A percentile compares a stretch with the other conserved stretches of the same genome.
Evolutionary conservation across 768 basidiomycete species (phyloP).

Genomic region (Tulasnella sp.): DNA sequence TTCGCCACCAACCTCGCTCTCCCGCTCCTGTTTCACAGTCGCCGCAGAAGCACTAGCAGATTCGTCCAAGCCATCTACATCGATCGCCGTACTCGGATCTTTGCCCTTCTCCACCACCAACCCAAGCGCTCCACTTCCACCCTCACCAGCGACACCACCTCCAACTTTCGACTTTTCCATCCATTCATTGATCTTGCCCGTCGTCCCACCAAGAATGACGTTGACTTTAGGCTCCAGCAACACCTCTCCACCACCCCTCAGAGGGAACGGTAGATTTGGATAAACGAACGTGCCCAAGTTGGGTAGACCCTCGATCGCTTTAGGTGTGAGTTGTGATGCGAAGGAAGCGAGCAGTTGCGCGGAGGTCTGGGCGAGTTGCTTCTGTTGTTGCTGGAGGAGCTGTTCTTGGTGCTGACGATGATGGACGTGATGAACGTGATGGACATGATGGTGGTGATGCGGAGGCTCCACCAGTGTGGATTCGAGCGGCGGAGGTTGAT

Average conservation of each 20-base stretch:
- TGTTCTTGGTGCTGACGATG: constrained; percentile 8
- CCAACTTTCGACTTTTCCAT: neutral
- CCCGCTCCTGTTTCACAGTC: too few relatives aligned
- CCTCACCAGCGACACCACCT: neutral
- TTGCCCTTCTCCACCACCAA: neutral
- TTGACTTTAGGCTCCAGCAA: constrained; percentile 7
- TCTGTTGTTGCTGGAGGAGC: neutral
- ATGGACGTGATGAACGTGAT: constrained; percentile 3
- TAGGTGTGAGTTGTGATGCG: neutral
- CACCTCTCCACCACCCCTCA: constrained; percentile 3
- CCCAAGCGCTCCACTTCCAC: neutral
- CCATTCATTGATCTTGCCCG: neutral
- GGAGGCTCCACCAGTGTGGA: too few relatives aligned
- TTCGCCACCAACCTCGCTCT: too few relatives aligned
- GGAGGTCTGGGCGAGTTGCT: constrained; percentile 7
- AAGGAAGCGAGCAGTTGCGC: constrained; percentile 4
- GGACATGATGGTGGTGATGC: constrained; percentile 7
- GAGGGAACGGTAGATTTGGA: constrained; percentile 15
- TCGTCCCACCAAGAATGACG: neutral
- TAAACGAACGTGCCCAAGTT: constrained; percentile 17
- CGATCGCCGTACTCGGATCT: neutral
- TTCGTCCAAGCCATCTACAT: neutral
- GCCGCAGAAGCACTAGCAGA: too few relatives aligned
- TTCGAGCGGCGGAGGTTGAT: neutral
- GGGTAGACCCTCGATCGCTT: constrained; percentile 3